Evolutionary conservation across 306 rosid species (phyloP).

Genomic region (Sindora glabra): DNA sequence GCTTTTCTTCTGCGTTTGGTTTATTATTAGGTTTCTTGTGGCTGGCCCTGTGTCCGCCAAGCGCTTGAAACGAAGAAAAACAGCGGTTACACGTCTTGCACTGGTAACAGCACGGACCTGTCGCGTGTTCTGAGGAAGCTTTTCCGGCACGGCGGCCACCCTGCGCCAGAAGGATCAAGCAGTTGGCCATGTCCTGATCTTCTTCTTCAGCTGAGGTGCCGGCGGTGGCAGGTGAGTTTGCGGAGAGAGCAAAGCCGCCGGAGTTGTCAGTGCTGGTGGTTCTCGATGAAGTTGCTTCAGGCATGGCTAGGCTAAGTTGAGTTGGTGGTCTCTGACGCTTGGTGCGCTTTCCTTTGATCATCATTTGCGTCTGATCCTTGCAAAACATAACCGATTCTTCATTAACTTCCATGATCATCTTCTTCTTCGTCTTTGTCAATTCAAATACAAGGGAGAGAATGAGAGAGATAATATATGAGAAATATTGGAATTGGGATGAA

Average conservation of each 20-base stretch:
- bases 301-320: slow-evolving; percentile 25
- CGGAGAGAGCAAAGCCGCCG: neutral
- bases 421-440: no score
- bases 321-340: slow-evolving; percentile 54
- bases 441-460: neutral
- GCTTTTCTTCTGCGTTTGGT: slow-evolving; percentile 11
- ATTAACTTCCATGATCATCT: slow-evolving; percentile 31
- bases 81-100: slow-evolving; percentile 81
- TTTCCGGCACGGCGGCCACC: slow-evolving; percentile 31
- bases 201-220: slow-evolving; percentile 29
- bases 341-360: slow-evolving; percentile 62
- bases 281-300: slow-evolving; percentile 24
- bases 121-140: neutral
- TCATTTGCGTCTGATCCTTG: slow-evolving; percentile 24
- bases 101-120: slow-evolving; percentile 21
- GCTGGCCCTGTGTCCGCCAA: slow-evolving; percentile 91
- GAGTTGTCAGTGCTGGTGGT: slow-evolving; percentile 4
- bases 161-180: slow-evolving; percentile 73
- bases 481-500: no score
- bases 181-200: slow-evolving; percentile 70
- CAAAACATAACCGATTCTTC: slow-evolving; percentile 14
- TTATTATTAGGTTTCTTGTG: slow-evolving; percentile 70
- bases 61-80: slow-evolving; percentile 82
- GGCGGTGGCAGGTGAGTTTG: neutral
- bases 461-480: neutral